These are phyloP conservation scores for Antrodiella citrinella DNA, from an alignment of 768 basidiomycete genomes.

Conservation along the genomic window DNA sequence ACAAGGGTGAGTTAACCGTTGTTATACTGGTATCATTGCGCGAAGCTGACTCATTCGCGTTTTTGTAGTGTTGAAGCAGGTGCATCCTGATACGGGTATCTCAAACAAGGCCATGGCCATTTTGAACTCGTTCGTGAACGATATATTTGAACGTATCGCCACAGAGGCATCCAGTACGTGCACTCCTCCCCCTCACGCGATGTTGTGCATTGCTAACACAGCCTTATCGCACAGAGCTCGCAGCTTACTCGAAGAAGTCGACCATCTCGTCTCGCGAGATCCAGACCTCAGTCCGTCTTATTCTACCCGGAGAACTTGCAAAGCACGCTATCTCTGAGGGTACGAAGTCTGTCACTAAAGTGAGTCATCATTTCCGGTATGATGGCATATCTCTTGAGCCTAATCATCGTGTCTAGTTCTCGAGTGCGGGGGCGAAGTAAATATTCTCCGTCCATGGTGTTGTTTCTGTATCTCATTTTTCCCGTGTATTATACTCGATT, in stretches of 20 bases:
- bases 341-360: slow-evolving; percentile 87
- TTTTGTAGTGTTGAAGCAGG: slow-evolving; percentile 80
- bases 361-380: slow-evolving; percentile 21
- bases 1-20: slow-evolving; percentile 73
- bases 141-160: slow-evolving; percentile 92
- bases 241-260: slow-evolving; percentile 96
- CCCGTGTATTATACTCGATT: slow-evolving; percentile 13
- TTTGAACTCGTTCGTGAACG: slow-evolving; percentile 92
- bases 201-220: no score
- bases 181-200: background rate
- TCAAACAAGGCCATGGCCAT: slow-evolving; percentile 99
- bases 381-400: slow-evolving; percentile 1
- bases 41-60: no score
- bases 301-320: slow-evolving; percentile 92
- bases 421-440: slow-evolving; percentile 65
- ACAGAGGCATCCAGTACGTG: slow-evolving; percentile 80
- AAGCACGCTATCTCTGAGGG: slow-evolving; percentile 95
- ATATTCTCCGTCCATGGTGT: slow-evolving; percentile 4
- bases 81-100: slow-evolving; percentile 98
- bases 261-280: slow-evolving; percentile 99
- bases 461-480: slow-evolving; percentile 8
- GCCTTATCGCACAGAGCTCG: slow-evolving; percentile 63
- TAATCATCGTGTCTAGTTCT: slow-evolving; percentile 39
- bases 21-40: no score
- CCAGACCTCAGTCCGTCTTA: slow-evolving; percentile 93